phyloP scores from a whole-genome alignment of 2,329 filamentous ascomycete genomes.

The Ophiostoma ips region DNA sequence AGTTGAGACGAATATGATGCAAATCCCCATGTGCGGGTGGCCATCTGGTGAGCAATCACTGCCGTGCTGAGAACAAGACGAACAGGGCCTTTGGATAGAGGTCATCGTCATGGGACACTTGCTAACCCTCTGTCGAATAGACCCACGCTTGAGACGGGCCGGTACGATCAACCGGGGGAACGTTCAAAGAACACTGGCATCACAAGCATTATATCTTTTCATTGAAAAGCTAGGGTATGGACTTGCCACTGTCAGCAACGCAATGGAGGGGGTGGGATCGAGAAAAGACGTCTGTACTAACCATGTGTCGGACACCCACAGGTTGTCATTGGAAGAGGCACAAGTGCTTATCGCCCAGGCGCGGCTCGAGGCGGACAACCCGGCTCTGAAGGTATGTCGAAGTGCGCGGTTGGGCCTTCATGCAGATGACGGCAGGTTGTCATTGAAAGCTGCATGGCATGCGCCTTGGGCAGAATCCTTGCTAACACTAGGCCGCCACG shows the following conservation, averaged over 20 bases:
- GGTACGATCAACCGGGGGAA: slow-evolving; percentile 40
- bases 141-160: slow-evolving; percentile 36
- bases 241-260: not conserved
- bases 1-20: slow-evolving; percentile 51
- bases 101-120: not conserved
- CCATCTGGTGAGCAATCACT: slow-evolving; percentile 37
- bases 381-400: slow-evolving; percentile 37
- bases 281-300: not conserved
- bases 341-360: slow-evolving; percentile 42
- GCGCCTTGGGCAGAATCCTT: not conserved
- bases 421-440: too few relatives aligned
- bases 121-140: slow-evolving; percentile 20
- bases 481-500: not conserved
- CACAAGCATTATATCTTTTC: slow-evolving; percentile 43
- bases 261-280: not conserved
- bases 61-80: too few relatives aligned
- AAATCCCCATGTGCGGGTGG: slow-evolving; percentile 57
- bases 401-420: too few relatives aligned
- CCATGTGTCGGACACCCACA: slow-evolving; percentile 17
- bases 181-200: slow-evolving; percentile 38
- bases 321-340: slow-evolving; percentile 44
- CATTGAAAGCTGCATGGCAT: not conserved
- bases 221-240: slow-evolving; percentile 34
- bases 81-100: too few relatives aligned
- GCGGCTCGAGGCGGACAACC: slow-evolving; percentile 37